Evolutionary conservation across 495 filamentous ascomycete genomes (phyloP).

Genomic region (Chaetomidium leptoderma): DNA sequence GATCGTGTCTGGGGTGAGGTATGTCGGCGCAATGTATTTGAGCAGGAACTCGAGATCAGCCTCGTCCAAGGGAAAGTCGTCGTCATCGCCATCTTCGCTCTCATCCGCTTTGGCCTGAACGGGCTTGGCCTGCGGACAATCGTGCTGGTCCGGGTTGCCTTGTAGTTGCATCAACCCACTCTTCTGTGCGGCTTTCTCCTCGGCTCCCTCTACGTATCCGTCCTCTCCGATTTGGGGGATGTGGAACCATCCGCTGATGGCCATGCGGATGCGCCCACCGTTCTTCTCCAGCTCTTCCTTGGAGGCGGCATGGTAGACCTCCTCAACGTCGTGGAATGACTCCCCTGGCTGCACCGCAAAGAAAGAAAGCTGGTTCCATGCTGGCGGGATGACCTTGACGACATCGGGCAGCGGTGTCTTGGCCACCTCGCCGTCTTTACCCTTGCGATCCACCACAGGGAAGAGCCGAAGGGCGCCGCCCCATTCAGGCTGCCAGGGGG

Average conservation of each 20-base stretch:
- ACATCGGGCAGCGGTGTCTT: constrained; percentile 73
- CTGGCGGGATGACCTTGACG: constrained; percentile 76
- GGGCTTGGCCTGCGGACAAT: constrained; percentile 66
- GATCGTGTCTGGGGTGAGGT: constrained; percentile 90
- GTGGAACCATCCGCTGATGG: constrained; percentile 99
- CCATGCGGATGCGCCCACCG: constrained; percentile 80
- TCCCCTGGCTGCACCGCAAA: constrained; percentile 95
- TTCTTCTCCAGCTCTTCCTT: constrained; percentile 54
- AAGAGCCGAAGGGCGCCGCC: constrained; percentile 88
- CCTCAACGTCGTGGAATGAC: constrained; percentile 98
- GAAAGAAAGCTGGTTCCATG: constrained; percentile 96
- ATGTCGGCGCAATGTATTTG: constrained; percentile 81
- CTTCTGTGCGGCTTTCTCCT: constrained; percentile 78
- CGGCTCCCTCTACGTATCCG: constrained; percentile 84
- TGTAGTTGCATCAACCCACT: constrained; percentile 89
- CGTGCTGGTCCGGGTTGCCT: constrained; percentile 81
- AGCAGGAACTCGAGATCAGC: constrained; percentile 80
- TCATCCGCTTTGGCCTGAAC: constrained; percentile 47
- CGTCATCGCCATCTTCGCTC: constrained; percentile 40
- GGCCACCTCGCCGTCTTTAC: constrained; percentile 63
- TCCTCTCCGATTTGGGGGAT: constrained; percentile 94
- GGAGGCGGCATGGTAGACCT: constrained; percentile 71
- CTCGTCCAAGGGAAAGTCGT: constrained; percentile 55
- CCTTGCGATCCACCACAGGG: constrained; percentile 61
- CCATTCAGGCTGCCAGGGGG: constrained; percentile 88